phyloP scores from a whole-genome alignment of 495 filamentous ascomycete species.

The Aspergillus bertholletiae region DNA sequence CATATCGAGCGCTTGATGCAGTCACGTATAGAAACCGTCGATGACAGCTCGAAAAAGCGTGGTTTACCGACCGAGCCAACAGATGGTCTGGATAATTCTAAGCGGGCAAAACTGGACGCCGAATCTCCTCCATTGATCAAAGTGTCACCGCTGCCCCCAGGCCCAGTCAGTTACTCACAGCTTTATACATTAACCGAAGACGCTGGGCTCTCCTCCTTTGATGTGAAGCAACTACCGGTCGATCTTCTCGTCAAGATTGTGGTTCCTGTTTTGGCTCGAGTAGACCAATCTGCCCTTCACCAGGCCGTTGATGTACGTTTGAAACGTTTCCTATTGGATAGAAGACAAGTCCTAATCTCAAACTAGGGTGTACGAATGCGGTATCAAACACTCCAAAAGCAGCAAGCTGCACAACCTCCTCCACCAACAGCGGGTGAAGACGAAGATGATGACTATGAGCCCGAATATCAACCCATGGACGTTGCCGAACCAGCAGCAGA shows the following conservation, averaged over 20 bases:
- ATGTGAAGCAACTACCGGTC: constrained; percentile 72
- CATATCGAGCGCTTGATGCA: constrained; percentile 76
- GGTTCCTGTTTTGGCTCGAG: constrained; percentile 60
- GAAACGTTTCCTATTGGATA: not conserved
- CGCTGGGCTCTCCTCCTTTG: constrained; percentile 67
- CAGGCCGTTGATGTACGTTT: constrained; percentile 61
- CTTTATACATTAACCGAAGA: constrained; percentile 83
- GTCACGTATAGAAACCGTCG: constrained; percentile 67
- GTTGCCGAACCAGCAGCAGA: constrained; percentile 69
- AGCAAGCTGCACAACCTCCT: constrained; percentile 37
- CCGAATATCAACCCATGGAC: constrained; percentile 71
- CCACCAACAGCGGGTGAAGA: constrained; percentile 54
- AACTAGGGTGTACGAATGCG: constrained; percentile 44
- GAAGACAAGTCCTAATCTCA: constrained; percentile 21
- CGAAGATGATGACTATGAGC: constrained; percentile 87
- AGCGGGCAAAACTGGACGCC: constrained; percentile 66
- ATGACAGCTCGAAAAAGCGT: constrained; percentile 71
- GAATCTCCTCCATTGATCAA: constrained; percentile 46
- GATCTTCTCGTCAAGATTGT: constrained; percentile 74
- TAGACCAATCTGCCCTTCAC: constrained; percentile 61
- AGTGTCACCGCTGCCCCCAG: constrained; percentile 64
- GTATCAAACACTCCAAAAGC: constrained; percentile 41
- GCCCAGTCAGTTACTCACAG: constrained; percentile 71
- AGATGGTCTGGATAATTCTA: constrained; percentile 65
- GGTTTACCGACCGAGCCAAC: constrained; percentile 59